phyloP scores from a whole-genome alignment of 345 rosid species.

The Rhizophora apiculata region DNA sequence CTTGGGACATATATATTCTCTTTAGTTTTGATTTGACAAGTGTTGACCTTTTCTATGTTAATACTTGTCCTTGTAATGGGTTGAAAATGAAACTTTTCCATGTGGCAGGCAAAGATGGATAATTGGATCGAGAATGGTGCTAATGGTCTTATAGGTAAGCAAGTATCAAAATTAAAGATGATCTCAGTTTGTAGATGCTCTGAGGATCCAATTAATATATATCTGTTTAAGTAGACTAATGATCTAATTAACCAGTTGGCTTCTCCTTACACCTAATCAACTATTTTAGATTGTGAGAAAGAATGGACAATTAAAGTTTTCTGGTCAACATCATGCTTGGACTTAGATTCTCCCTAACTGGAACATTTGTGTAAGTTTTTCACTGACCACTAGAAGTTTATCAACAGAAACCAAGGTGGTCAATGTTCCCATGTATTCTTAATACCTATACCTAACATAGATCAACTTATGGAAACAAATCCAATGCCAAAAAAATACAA shows the following conservation, averaged over 20 bases:
- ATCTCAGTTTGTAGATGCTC: no score
- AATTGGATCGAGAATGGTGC: conserved; percentile 95
- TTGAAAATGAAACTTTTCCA: background rate
- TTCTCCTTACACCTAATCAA: background rate
- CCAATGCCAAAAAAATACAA: conserved; percentile 31
- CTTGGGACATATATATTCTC: background rate
- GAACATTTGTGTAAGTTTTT: conserved; percentile 56
- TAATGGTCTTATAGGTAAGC: conserved; percentile 91
- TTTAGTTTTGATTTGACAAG: background rate
- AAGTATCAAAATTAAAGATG: conserved; percentile 30
- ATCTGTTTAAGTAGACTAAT: no score
- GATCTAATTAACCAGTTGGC: no score
- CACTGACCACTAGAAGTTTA: background rate
- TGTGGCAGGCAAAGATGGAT: conserved; percentile 68
- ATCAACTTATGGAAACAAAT: background rate
- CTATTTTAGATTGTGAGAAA: conserved; percentile 52
- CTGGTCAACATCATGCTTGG: conserved; percentile 65
- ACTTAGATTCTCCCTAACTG: conserved; percentile 78
- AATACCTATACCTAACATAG: background rate
- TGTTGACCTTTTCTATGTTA: background rate
- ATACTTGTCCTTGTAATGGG: background rate
- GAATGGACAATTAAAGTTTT: conserved; percentile 62
- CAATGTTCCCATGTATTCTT: background rate
- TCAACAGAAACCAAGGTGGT: background rate
- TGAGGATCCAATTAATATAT: no score